A percentile compares a stretch with the other conserved stretches of the same genome.
phyloP scores from a whole-genome alignment of 371 early-diverging fungal species.

The Homolaphlyctis polyrhiza region DNA sequence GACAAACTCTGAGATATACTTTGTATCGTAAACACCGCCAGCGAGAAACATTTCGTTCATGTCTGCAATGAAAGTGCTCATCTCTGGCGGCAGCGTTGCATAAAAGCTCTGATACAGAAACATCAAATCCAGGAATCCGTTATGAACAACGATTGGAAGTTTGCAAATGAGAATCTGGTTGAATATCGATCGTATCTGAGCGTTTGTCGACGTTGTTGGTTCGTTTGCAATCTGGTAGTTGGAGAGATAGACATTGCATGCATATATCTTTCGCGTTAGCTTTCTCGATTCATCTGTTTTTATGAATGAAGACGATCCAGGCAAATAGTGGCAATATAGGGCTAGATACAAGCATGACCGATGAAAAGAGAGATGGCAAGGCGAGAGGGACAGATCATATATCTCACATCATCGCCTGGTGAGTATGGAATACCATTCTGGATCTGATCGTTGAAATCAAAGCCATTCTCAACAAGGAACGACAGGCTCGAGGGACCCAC shows the following conservation, averaged over 20 bases:
- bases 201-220: slow-evolving; percentile 11
- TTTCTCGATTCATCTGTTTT: no score
- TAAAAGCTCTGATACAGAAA: slow-evolving; percentile 84
- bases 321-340: no score
- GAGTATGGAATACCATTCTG: slow-evolving; percentile 69
- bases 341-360: no score
- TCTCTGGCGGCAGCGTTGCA: slow-evolving; percentile 60
- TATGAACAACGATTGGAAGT: slow-evolving; percentile 77
- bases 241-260: no score
- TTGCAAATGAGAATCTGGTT: slow-evolving; percentile 32
- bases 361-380: no score
- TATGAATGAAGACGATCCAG: no score
- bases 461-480: slow-evolving; percentile 76
- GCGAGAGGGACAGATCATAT: not conserved
- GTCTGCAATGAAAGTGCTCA: slow-evolving; percentile 68
- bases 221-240: not conserved
- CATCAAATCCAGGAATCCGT: slow-evolving; percentile 85
- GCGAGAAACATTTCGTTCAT: slow-evolving; percentile 64
- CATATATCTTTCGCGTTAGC: no score
- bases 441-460: slow-evolving; percentile 75
- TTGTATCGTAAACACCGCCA: slow-evolving; percentile 88
- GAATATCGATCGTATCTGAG: slow-evolving; percentile 47
- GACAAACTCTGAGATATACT: slow-evolving; percentile 68
- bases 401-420: slow-evolving; percentile 30
- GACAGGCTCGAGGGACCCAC: slow-evolving; percentile 62